Percentiles rank a stretch among this genome's conserved stretches.
Conservation (phyloP, 202 grass and related monocot species). For the Zoysia matrella region DNA sequence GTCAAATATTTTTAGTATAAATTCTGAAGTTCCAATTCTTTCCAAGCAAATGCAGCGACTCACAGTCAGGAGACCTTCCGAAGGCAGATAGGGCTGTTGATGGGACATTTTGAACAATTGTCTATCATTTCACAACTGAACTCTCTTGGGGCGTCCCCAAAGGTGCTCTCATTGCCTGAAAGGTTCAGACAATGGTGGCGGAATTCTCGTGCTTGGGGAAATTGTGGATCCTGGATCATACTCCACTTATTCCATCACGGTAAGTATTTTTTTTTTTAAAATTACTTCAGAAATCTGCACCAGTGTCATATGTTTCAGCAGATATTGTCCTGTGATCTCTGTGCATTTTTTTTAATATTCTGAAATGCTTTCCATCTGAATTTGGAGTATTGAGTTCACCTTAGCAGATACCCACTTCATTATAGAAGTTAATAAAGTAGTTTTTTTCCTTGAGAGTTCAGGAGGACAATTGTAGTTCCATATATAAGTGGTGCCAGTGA, state of each 20-base stretch:
- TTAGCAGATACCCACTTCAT: background rate
- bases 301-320: slow-evolving; percentile 12
- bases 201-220: slow-evolving; percentile 93
- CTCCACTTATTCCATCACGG: slow-evolving; percentile 88
- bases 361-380: slow-evolving; percentile 23
- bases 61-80: slow-evolving; percentile 80
- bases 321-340: background rate
- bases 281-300: slow-evolving; percentile 34
- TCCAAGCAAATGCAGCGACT: slow-evolving; percentile 88
- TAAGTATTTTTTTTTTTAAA: slow-evolving; percentile 57
- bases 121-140: slow-evolving; percentile 89
- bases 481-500: background rate
- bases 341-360: slow-evolving; percentile 15
- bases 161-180: too few species aligned
- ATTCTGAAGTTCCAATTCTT: slow-evolving; percentile 27
- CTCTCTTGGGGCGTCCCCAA: too few species aligned
- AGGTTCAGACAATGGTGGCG: too few species aligned
- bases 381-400: background rate
- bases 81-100: slow-evolving; percentile 90
- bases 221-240: slow-evolving; percentile 93
- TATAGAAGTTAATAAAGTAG: background rate
- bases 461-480: background rate
- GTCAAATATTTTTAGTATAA: slow-evolving; percentile 8
- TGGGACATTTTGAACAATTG: slow-evolving; percentile 91
- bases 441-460: slow-evolving; percentile 8